phyloP scores from a whole-genome alignment of 2,329 filamentous ascomycete genomes.

The Cordyceps farinosa region DNA sequence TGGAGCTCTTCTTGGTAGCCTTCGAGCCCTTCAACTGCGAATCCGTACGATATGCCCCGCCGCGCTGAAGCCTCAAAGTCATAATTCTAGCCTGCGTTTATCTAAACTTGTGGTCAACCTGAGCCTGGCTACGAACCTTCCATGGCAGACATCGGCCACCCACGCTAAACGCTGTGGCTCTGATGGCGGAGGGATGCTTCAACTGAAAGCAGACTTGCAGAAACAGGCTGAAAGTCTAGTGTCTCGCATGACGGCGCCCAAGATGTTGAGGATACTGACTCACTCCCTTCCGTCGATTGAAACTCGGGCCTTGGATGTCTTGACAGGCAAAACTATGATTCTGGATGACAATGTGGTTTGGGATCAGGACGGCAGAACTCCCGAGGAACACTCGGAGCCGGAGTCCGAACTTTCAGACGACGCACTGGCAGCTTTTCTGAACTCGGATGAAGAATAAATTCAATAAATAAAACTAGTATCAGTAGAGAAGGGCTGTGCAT shows the following conservation, averaged over 20 bases:
- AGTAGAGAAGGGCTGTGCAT: too few species aligned
- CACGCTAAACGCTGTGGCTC: constrained; percentile 21
- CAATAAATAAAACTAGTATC: too few species aligned
- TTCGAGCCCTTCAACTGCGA: constrained; percentile 21
- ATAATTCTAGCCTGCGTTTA: constrained; percentile 14
- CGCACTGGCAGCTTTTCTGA: constrained; percentile 14
- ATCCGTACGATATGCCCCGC: constrained; percentile 23
- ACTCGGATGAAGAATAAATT: not conserved
- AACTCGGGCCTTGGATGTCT: constrained; percentile 21
- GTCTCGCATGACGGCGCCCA: constrained; percentile 19
- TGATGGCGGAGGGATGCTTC: constrained; percentile 10
- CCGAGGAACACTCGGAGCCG: constrained; percentile 17
- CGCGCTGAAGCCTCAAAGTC: constrained; percentile 20
- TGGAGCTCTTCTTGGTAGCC: constrained; percentile 19
- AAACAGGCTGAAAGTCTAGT: constrained; percentile 21
- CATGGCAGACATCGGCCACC: constrained; percentile 17
- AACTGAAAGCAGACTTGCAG: constrained; percentile 21
- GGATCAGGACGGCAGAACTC: constrained; percentile 22
- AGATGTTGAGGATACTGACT: constrained; percentile 21
- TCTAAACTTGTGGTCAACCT: constrained; percentile 20
- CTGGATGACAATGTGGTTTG: constrained; percentile 20
- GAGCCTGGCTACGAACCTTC: constrained; percentile 15
- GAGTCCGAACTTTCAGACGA: constrained; percentile 21
- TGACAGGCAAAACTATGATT: constrained; percentile 23
- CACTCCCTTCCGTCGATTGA: constrained; percentile 20